These are phyloP conservation scores for Podila verticillata DNA, from an alignment of 192 early-diverging fungal genomes.

Conservation along the genomic window DNA sequence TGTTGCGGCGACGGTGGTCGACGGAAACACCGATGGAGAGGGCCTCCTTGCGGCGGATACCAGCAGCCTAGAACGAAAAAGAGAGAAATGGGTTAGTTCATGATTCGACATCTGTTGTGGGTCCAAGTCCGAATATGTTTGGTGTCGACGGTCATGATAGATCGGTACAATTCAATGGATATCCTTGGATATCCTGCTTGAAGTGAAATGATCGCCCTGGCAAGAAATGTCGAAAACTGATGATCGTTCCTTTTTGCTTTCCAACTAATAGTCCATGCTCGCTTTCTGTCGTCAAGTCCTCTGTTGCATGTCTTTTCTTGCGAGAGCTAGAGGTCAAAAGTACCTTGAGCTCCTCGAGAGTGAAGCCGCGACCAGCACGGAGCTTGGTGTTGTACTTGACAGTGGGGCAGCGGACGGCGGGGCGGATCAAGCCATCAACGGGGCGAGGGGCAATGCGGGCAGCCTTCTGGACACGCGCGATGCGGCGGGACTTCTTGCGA, in stretches of 20 bases:
- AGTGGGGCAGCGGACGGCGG: conserved; percentile 95
- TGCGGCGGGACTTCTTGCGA: conserved; percentile 91
- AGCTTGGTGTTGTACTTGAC: conserved; percentile 99
- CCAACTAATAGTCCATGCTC: no score
- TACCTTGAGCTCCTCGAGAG: conserved; percentile 97
- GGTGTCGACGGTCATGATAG: no score
- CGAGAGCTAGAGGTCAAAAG: background rate
- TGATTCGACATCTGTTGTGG: background rate
- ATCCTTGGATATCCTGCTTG: background rate
- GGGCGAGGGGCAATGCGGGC: conserved; percentile 96
- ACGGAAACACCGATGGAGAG: conserved; percentile 94
- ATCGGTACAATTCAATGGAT: no score
- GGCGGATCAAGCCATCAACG: conserved; percentile 94
- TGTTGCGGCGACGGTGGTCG: conserved; percentile 96
- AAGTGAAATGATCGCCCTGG: no score
- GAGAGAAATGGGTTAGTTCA: background rate
- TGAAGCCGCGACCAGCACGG: conserved; percentile 96
- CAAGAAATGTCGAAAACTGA: no score
- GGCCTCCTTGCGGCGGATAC: conserved; percentile 93
- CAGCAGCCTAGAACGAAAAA: conserved; percentile 75
- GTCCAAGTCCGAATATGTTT: background rate
- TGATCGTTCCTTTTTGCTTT: no score
- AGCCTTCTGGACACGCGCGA: conserved; percentile 93
- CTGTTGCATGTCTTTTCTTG: no score
- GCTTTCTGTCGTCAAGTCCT: no score